These are phyloP conservation scores for Sporothrix brasiliensis DNA, from an alignment of 2,329 filamentous ascomycete species.

Conservation along the genomic window DNA sequence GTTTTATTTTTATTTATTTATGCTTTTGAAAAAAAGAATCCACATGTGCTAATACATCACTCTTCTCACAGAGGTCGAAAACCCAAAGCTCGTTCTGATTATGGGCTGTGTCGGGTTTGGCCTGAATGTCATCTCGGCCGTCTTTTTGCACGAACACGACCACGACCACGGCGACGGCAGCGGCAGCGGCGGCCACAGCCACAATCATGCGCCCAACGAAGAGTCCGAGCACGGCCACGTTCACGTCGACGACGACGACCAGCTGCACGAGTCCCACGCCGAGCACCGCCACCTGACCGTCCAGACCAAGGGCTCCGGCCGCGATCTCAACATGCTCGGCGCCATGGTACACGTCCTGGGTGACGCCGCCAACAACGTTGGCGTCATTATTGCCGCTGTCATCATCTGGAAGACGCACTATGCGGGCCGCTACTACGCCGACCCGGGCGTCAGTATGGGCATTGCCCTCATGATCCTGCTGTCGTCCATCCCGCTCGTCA, in stretches of 20 bases:
- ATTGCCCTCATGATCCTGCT: slow-evolving; percentile 74
- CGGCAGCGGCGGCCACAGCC: slow-evolving; percentile 37
- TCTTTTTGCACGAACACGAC: slow-evolving; percentile 58
- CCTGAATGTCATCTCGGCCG: slow-evolving; percentile 67
- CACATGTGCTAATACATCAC: not conserved
- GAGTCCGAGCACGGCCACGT: slow-evolving; percentile 36
- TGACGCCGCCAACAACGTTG: slow-evolving; percentile 75
- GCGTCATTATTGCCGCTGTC: slow-evolving; percentile 69
- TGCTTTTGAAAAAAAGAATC: no score
- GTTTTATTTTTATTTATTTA: no score
- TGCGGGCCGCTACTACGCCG: slow-evolving; percentile 67
- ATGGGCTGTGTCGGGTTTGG: slow-evolving; percentile 68
- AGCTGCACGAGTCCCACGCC: slow-evolving; percentile 45
- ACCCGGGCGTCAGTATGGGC: slow-evolving; percentile 68
- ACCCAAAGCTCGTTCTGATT: slow-evolving; percentile 68
- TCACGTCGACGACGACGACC: slow-evolving; percentile 31
- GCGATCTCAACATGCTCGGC: slow-evolving; percentile 71
- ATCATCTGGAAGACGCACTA: slow-evolving; percentile 68
- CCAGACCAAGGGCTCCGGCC: slow-evolving; percentile 44
- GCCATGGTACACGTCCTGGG: slow-evolving; percentile 71
- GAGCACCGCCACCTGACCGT: slow-evolving; percentile 53
- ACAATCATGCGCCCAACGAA: slow-evolving; percentile 30
- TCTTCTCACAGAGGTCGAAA: slow-evolving; percentile 53
- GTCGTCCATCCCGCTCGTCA: slow-evolving; percentile 65
- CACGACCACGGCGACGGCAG: slow-evolving; percentile 39